Conservation (phyloP, 2,329 filamentous ascomycete species). For the Neopestalotiopsis sp. region DNA sequence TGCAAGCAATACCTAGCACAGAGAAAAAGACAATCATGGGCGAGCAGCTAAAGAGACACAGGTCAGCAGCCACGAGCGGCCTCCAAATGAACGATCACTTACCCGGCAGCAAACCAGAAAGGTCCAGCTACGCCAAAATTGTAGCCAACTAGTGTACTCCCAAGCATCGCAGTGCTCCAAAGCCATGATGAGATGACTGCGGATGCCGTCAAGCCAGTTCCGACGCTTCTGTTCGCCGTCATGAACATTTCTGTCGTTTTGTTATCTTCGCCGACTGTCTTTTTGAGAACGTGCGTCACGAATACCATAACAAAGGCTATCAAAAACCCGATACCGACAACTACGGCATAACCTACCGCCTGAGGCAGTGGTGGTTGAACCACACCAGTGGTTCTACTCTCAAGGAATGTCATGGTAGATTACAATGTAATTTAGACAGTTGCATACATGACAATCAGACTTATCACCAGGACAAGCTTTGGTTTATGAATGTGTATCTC, state of each 20-base stretch:
- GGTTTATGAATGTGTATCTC: neutral
- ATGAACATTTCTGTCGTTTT: conserved; percentile 61
- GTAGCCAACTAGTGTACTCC: conserved; percentile 56
- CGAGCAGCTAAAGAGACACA: conserved; percentile 41
- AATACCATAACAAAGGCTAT: conserved; percentile 50
- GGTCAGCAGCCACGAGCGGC: neutral
- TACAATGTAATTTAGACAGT: neutral
- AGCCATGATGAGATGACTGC: conserved; percentile 61
- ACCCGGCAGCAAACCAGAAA: conserved; percentile 62
- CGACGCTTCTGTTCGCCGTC: conserved; percentile 56
- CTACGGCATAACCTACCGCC: conserved; percentile 29
- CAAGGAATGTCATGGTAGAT: conserved; percentile 5
- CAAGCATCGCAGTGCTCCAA: conserved; percentile 58
- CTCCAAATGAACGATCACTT: neutral
- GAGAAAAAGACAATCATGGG: conserved; percentile 63
- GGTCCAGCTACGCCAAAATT: conserved; percentile 59
- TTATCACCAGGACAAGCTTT: neutral
- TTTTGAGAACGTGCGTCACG: conserved; percentile 51
- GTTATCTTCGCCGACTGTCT: conserved; percentile 55
- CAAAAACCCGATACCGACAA: conserved; percentile 39
- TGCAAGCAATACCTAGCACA: conserved; percentile 54
- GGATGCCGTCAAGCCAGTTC: conserved; percentile 56
- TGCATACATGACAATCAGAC: neutral
- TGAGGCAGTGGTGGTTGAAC: conserved; percentile 23
- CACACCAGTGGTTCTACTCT: conserved; percentile 5